Evolutionary conservation across 73 alveolate genomes (phyloP), one percentile per base, ranked within the genome.

Genomic region (Halteria grandinella): DNA sequence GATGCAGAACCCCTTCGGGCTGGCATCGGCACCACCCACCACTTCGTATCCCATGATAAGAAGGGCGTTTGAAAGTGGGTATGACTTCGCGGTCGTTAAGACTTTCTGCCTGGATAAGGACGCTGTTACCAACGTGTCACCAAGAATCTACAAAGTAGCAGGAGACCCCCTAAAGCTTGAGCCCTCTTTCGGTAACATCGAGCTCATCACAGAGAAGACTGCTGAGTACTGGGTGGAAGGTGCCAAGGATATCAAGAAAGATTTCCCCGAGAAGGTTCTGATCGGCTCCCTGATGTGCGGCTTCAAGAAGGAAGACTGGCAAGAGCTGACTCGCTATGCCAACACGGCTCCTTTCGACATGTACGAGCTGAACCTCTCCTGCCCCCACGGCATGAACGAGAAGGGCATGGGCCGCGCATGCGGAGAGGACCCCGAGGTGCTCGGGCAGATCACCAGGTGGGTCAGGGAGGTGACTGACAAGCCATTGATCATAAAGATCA

Each of bases 331-430:
- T 2, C 34, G 73, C 20, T 12, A 45, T 32, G 84, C 79, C 39
- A 81, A 66, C 12, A 45, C 57, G 33, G 93, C 88, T 28, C 71
- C 70, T 24, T 79, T 81, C 52, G 93, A 85, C 69, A 57, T 72
- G 52, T 21, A 81, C 0, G 93, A 85, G 53, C 37, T 81, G 55
- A 85, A 85, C 59, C 52, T 85, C 28, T 85, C 93, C 6, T 85
- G 93, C 39, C 93, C 93, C 20, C 93, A 85, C 36, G 93, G 93
- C 15, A 85, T 85, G 93, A 81, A 72, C 28, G 93, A 85, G 57
- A 64, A 63, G 57, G 93, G 93, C 29, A 85, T 85, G 93, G 93
- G 93, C 53, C 55, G 91, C 39, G 91, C 91, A 18, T 80, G 91
- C 55, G 91, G 91, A 33, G 91, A 80, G 41, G 75, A 80, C 48